phyloP scores from a whole-genome alignment of 148 eudicot species.

The Nepenthes gracilis region DNA sequence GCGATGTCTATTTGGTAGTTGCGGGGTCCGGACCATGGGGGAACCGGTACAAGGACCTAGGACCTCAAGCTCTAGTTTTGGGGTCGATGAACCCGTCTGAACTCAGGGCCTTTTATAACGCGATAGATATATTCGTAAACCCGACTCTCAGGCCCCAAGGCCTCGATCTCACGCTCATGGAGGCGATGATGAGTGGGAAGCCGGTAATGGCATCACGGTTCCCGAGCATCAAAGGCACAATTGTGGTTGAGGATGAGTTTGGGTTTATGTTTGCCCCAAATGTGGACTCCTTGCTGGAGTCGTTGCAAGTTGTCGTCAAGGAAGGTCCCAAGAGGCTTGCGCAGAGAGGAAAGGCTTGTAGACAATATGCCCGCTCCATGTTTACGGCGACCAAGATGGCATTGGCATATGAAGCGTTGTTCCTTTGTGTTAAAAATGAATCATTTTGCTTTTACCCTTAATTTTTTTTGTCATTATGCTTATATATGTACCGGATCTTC shows the following conservation, averaged over 20 bases:
- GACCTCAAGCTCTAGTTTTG: conserved; percentile 49
- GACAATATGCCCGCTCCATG: conserved; percentile 45
- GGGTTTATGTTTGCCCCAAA: conserved; percentile 85
- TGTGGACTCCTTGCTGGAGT: conserved; percentile 43
- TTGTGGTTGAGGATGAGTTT: conserved; percentile 64
- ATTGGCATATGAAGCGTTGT: conserved; percentile 71
- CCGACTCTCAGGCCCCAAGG: conserved; percentile 80
- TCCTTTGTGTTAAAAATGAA: conserved; percentile 66
- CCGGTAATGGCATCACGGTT: conserved; percentile 79
- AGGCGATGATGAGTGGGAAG: conserved; percentile 78
- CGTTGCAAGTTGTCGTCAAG: conserved; percentile 45
- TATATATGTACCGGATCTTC: no score
- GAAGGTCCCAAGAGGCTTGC: conserved; percentile 52
- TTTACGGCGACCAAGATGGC: conserved; percentile 81
- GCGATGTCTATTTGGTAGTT: conserved; percentile 43
- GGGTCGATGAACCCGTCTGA: conserved; percentile 79
- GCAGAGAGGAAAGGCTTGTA: conserved; percentile 51
- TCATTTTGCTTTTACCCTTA: conserved; percentile 51
- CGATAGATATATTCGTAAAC: conserved; percentile 67
- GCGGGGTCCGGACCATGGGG: conserved; percentile 91
- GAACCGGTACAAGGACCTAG: conserved; percentile 54
- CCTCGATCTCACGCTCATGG: conserved; percentile 75
- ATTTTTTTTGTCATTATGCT: neutral
- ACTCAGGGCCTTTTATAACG: conserved; percentile 56
- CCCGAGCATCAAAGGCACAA: conserved; percentile 75